phyloP scores from a whole-genome alignment of 176 grass and related monocot species.

The Alloteropsis semialata region DNA sequence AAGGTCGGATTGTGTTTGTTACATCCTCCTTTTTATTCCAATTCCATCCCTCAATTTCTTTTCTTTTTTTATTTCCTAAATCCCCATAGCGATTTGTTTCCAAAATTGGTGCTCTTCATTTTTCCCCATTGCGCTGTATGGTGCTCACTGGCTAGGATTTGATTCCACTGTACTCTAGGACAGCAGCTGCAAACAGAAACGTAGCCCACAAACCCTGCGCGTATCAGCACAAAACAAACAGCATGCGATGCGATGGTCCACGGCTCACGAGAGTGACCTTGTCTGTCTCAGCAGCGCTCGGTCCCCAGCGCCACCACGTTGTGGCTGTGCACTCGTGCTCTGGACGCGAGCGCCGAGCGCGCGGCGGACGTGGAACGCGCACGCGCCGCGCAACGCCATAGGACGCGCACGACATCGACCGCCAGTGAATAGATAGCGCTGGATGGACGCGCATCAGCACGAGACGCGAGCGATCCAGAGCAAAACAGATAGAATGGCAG shows the following conservation, averaged over 20 bases:
- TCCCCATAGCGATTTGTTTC: no score
- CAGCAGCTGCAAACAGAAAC: background rate
- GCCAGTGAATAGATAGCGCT: background rate
- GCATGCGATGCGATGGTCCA: background rate
- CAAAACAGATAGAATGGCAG: background rate
- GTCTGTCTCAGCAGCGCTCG: background rate
- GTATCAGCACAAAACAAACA: no score
- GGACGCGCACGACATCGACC: background rate
- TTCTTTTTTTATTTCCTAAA: no score
- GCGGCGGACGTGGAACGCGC: slow-evolving; percentile 15
- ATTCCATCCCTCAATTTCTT: no score
- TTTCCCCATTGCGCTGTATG: no score
- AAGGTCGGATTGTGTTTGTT: no score
- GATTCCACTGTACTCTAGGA: background rate
- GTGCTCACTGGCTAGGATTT: no score
- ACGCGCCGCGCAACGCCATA: background rate
- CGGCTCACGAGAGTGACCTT: background rate
- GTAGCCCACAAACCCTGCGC: background rate
- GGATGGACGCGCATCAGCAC: background rate
- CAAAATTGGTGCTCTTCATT: no score
- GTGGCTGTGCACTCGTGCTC: background rate
- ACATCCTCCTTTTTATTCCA: no score
- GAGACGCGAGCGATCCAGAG: background rate
- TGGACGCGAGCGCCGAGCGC: background rate
- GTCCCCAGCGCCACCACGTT: background rate